These are phyloP conservation scores for Penicillium sp. DNA, from an alignment of 2,329 filamentous ascomycete genomes.

Conservation along the genomic window DNA sequence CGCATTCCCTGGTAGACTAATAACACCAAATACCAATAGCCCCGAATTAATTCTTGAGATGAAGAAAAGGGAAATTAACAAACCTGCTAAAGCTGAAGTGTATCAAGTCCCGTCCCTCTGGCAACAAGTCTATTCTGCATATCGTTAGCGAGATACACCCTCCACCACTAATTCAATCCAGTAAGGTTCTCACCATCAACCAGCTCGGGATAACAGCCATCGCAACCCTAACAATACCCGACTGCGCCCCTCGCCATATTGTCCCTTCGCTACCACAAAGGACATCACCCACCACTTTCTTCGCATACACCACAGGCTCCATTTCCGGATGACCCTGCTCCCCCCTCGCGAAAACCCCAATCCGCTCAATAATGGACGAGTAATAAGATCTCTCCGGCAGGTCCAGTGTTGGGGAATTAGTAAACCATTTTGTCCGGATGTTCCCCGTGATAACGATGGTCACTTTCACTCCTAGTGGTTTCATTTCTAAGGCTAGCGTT, in stretches of 20 bases:
- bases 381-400: constrained; percentile 32
- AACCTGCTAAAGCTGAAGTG: not conserved
- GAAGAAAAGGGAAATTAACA: no score
- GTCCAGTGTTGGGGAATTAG: constrained; percentile 14
- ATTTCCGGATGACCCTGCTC: constrained; percentile 9
- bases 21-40: not conserved
- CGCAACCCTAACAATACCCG: not conserved
- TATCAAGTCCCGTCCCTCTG: not conserved
- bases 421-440: constrained; percentile 25
- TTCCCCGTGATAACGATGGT: not conserved
- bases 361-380: constrained; percentile 18
- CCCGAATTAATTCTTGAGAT: not conserved
- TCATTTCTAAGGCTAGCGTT: constrained; percentile 32
- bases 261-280: constrained; percentile 23
- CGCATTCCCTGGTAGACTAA: not conserved
- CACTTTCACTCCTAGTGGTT: constrained; percentile 34
- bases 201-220: not conserved
- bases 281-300: constrained; percentile 32
- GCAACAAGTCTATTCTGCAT: not conserved
- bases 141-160: not conserved
- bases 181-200: not conserved
- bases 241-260: constrained; percentile 13
- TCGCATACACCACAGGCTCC: constrained; percentile 24
- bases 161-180: not conserved
- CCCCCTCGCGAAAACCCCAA: constrained; percentile 11